Conservation (phyloP, 352 stramenopile species). For the Globisporangium cystogenes region DNA sequence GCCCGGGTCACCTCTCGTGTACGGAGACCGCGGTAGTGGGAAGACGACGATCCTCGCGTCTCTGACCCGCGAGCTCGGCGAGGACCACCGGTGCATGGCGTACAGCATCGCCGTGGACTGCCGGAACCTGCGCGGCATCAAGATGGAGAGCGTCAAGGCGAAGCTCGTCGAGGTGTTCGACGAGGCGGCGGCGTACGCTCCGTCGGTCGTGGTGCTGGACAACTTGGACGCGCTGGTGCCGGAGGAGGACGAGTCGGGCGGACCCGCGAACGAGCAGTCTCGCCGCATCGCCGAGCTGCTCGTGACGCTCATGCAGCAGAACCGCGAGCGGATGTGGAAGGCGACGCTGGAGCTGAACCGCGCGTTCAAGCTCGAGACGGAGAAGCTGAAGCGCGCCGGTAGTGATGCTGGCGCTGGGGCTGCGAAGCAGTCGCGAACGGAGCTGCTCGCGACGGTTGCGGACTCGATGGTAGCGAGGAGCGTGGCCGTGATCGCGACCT, state of each 20-base stretch:
- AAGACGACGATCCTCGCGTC: constrained; percentile 71
- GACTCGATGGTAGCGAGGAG: constrained; percentile 60
- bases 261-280: constrained; percentile 78
- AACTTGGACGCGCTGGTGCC: constrained; percentile 82
- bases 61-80: constrained; percentile 30
- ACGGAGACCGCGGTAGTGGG: constrained; percentile 69
- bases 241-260: constrained; percentile 68
- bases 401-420: not conserved
- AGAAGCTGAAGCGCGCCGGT: constrained; percentile 18
- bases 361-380: constrained; percentile 37
- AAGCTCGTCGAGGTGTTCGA: constrained; percentile 56
- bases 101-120: constrained; percentile 55
- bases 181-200: constrained; percentile 33
- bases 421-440: constrained; percentile 16
- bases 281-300: constrained; percentile 79
- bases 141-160: constrained; percentile 83
- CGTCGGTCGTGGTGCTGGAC: constrained; percentile 69
- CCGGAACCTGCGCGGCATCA: constrained; percentile 69
- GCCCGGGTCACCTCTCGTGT: constrained; percentile 55
- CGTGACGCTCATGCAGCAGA: constrained; percentile 49
- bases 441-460: constrained; percentile 42
- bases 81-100: constrained; percentile 27
- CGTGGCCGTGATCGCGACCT: constrained; percentile 51
- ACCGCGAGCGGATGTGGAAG: constrained; percentile 51
- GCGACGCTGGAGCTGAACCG: constrained; percentile 46